Evolutionary conservation across 225 moss, liverwort and hornwort species (phyloP), one percentile per base, ranked within the genome.

Genomic region (Straminergon stramineum): DNA sequence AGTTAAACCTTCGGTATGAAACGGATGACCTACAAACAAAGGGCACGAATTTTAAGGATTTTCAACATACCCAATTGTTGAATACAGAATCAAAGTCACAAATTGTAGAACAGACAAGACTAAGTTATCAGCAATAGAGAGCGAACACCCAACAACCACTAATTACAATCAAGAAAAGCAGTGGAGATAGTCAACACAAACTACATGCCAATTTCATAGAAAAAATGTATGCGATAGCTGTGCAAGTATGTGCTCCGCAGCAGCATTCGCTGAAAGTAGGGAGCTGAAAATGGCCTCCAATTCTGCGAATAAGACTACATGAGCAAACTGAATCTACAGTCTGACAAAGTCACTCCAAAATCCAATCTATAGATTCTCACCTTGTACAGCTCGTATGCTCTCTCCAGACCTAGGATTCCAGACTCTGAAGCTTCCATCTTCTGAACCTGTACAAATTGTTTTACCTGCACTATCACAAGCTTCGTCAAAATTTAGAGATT

Each of bases 401-500:
- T 95, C 95, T 82, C 95, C 99, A 76, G 95, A 91, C 91, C 92
- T 99, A 32, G 99, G 99, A 86, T 97, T 97, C 99, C 99, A 99
- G 45, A 97, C 91, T 90, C 99, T 93, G 52, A 99, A 94, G 93
- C 95, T 96, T 83, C 92, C 89, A 86, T 97, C 99, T 81, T 92
- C 95, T 90, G 95, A 94, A 83, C 94, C 99, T 57, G 97, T 99
- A 86, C 97, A 97, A 60, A 99, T 92, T 32, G 89, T 91, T 91
- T 91, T 97, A 63, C 99, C 98, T 98, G 95, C 85, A 91, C 37
- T 56, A 87, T 57, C 81, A 85, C 70, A 67, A 62, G 37, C 65
- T 77, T 67, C 57, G 84, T 89, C 27, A 91, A 55, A 84, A 84
- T 57, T n/a, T 48, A 63, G 43, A 63, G 65, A 67, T 45, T 16